phyloP scores from a whole-genome alignment of 1,284 basidiomycete species.

The Microbotryum scabiosae region DNA sequence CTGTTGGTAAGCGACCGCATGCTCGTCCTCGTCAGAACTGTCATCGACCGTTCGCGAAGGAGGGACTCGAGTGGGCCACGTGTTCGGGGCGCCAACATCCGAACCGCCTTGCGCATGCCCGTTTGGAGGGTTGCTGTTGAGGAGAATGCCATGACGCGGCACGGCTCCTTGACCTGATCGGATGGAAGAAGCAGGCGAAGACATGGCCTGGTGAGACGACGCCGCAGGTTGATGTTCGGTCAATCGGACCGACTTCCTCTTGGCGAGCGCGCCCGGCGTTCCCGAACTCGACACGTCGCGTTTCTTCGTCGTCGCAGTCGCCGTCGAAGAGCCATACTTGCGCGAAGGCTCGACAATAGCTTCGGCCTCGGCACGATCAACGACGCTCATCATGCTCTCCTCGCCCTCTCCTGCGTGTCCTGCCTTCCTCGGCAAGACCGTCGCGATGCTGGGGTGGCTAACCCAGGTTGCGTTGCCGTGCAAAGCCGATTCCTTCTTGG shows the following conservation, averaged over 20 bases:
- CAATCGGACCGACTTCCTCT: constrained; percentile 33
- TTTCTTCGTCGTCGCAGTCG: not conserved
- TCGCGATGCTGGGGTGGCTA: not conserved
- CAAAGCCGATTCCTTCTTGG: constrained; percentile 16
- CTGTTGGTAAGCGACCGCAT: constrained; percentile 24
- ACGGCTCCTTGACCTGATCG: constrained; percentile 7
- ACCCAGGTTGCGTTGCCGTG: constrained; percentile 25
- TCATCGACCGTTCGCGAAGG: constrained; percentile 15
- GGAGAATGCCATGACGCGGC: constrained; percentile 18
- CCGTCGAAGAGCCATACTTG: constrained; percentile 7
- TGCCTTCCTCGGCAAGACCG: not conserved
- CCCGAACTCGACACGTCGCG: not conserved
- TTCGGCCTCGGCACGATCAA: constrained; percentile 24
- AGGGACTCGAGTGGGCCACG: constrained; percentile 10
- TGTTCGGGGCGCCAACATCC: constrained; percentile 6
- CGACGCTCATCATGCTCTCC: constrained; percentile 19
- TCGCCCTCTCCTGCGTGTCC: constrained; percentile 12
- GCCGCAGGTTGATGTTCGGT: constrained; percentile 14
- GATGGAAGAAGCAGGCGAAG: constrained; percentile 18
- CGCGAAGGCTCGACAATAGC: constrained; percentile 9
- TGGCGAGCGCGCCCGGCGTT: constrained; percentile 8
- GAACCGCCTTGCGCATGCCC: not conserved
- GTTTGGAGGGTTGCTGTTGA: constrained; percentile 15
- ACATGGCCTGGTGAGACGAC: constrained; percentile 2
- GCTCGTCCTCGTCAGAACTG: constrained; percentile 21